These are phyloP conservation scores for Aspergillus caelatus DNA, from an alignment of 2,329 filamentous ascomycete species.

Conservation along the genomic window DNA sequence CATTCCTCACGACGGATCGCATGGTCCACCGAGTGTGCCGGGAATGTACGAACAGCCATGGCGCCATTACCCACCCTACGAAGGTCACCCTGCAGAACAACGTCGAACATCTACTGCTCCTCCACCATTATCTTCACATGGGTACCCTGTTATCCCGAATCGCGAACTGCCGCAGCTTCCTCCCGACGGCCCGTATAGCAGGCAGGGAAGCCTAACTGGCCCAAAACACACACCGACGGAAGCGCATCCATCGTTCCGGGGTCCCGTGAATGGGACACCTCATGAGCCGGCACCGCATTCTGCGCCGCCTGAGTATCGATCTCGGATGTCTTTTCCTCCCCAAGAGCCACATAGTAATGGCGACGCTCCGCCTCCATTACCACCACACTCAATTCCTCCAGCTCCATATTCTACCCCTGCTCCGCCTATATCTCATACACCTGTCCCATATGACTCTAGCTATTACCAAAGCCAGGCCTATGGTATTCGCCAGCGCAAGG, in stretches of 20 bases:
- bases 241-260: slow-evolving; percentile 29
- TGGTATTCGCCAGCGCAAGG: slow-evolving; percentile 41
- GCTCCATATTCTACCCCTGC: slow-evolving; percentile 31
- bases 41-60: slow-evolving; percentile 35
- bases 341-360: slow-evolving; percentile 34
- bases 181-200: slow-evolving; percentile 36
- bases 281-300: slow-evolving; percentile 36
- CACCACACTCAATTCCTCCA: slow-evolving; percentile 34
- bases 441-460: slow-evolving; percentile 34
- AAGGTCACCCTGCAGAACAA: slow-evolving; percentile 31
- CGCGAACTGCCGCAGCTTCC: slow-evolving; percentile 40
- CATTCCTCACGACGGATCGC: slow-evolving; percentile 34
- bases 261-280: slow-evolving; percentile 37
- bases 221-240: slow-evolving; percentile 33
- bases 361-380: slow-evolving; percentile 27
- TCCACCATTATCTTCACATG: slow-evolving; percentile 32
- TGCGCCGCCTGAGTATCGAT: slow-evolving; percentile 36
- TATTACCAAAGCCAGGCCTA: slow-evolving; percentile 36
- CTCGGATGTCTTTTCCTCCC: slow-evolving; percentile 35
- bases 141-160: slow-evolving; percentile 34
- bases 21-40: slow-evolving; percentile 31
- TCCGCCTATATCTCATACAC: slow-evolving; percentile 31
- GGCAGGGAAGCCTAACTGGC: slow-evolving; percentile 34
- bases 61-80: slow-evolving; percentile 36
- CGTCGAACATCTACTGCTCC: slow-evolving; percentile 33